A percentile compares a stretch with the other conserved stretches of the same genome.
Evolutionary conservation across 805 yeast species (phyloP).

Genomic region (Candida piceae): DNA sequence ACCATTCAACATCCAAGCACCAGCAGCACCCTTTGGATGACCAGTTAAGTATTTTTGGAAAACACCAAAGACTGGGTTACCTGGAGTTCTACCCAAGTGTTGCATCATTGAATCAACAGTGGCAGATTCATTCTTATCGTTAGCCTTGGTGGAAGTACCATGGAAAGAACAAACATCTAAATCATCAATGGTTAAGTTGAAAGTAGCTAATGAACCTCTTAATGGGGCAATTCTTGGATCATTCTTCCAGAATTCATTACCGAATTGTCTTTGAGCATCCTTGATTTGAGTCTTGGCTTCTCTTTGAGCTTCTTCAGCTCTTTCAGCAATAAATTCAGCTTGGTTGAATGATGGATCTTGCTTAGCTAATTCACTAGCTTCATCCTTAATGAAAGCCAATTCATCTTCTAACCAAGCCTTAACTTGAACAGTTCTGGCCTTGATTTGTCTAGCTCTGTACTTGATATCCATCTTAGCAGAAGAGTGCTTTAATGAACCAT

Average conservation of each 20-base stretch:
- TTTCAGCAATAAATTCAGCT: slow-evolving; percentile 61
- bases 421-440: slow-evolving; percentile 70
- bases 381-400: slow-evolving; percentile 62
- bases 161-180: slow-evolving; percentile 97
- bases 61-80: slow-evolving; percentile 96
- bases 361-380: slow-evolving; percentile 49
- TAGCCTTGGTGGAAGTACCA: slow-evolving; percentile 98
- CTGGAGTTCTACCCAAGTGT: slow-evolving; percentile 94
- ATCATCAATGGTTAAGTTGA: slow-evolving; percentile 90
- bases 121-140: slow-evolving; percentile 95
- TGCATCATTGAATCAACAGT: slow-evolving; percentile 89
- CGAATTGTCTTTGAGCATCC: slow-evolving; percentile 90
- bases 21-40: slow-evolving; percentile 99
- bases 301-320: slow-evolving; percentile 79
- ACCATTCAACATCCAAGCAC: slow-evolving; percentile 99
- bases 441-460: slow-evolving; percentile 90
- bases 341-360: slow-evolving; percentile 48
- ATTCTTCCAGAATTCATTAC: slow-evolving; percentile 85
- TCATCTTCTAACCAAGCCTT: slow-evolving; percentile 83
- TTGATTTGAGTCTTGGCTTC: slow-evolving; percentile 81
- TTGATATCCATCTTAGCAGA: slow-evolving; percentile 80
- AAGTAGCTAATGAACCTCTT: slow-evolving; percentile 94
- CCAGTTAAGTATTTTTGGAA: slow-evolving; percentile 99
- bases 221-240: slow-evolving; percentile 96
- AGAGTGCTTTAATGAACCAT: slow-evolving; percentile 71